Evolutionary conservation across 2,329 filamentous ascomycete genomes (phyloP).

Genomic region (Ascochyta koolunga): DNA sequence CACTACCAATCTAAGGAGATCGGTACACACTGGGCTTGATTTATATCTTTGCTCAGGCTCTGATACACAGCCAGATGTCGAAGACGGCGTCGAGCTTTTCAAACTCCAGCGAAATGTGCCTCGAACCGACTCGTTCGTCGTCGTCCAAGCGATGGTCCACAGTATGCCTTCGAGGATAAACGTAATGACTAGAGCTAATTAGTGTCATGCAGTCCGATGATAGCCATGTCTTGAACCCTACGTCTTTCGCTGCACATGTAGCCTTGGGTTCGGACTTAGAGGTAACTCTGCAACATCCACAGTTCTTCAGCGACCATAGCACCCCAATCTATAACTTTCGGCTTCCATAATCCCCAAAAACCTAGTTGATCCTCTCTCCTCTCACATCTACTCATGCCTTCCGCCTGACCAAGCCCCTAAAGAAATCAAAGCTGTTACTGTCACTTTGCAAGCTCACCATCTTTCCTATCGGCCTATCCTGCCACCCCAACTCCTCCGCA

Average conservation of each 20-base stretch:
- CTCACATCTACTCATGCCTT: slow-evolving; percentile 63
- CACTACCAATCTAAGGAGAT: background rate
- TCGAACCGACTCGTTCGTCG: background rate
- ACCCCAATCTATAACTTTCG: no score
- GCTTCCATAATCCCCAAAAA: no score
- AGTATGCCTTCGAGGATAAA: background rate
- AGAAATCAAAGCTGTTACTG: slow-evolving; percentile 98
- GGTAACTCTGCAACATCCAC: background rate
- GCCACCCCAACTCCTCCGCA: slow-evolving; percentile 79
- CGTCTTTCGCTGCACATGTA: no score
- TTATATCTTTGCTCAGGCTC: background rate
- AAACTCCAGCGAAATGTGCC: background rate
- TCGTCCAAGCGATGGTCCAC: background rate
- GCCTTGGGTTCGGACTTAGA: no score
- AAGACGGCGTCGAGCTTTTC: background rate
- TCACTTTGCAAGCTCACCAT: slow-evolving; percentile 89
- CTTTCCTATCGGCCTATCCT: slow-evolving; percentile 76
- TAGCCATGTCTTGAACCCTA: background rate
- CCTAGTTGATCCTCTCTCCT: background rate
- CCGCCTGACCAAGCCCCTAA: slow-evolving; percentile 81
- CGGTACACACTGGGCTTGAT: background rate
- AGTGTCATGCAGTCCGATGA: background rate
- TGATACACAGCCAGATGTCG: background rate
- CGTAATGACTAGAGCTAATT: background rate
- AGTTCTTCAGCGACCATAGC: background rate